Percentiles rank a stretch among this genome's conserved stretches.
phyloP scores from a whole-genome alignment of 257 asterid species.

The Solanum paucissectum region DNA sequence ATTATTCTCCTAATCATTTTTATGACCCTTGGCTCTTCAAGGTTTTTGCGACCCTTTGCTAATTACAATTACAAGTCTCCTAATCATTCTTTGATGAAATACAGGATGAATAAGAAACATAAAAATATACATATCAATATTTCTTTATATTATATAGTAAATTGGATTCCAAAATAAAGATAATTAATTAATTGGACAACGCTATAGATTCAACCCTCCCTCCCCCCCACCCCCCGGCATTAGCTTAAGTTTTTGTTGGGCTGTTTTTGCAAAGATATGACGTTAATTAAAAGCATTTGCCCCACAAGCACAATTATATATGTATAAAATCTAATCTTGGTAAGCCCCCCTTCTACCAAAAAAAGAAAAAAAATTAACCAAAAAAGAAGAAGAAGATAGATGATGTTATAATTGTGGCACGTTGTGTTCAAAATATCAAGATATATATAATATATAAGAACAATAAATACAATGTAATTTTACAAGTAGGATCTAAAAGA shows the following conservation, averaged over 20 bases:
- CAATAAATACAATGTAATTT: background rate
- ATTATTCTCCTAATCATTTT: background rate
- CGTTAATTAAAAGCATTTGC: background rate
- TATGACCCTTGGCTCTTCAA: constrained; percentile 3
- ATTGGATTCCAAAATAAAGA: background rate
- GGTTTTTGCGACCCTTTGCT: background rate
- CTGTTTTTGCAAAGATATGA: background rate
- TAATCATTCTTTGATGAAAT: background rate
- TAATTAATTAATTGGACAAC: background rate
- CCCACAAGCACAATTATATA: background rate
- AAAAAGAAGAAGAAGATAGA: background rate
- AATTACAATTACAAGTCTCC: background rate
- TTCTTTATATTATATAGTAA: background rate
- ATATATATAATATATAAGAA: background rate
- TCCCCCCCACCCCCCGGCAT: background rate
- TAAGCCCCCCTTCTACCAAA: background rate
- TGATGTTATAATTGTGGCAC: background rate
- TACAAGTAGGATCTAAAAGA: background rate
- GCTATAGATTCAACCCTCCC: background rate
- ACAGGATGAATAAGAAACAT: background rate
- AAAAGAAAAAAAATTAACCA: background rate
- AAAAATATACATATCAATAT: background rate
- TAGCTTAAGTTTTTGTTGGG: background rate
- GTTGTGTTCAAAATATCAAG: background rate
- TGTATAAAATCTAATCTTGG: background rate